Evolutionary conservation across 2,329 filamentous ascomycete genomes (phyloP).

Genomic region (Fusarium nisikadoi): DNA sequence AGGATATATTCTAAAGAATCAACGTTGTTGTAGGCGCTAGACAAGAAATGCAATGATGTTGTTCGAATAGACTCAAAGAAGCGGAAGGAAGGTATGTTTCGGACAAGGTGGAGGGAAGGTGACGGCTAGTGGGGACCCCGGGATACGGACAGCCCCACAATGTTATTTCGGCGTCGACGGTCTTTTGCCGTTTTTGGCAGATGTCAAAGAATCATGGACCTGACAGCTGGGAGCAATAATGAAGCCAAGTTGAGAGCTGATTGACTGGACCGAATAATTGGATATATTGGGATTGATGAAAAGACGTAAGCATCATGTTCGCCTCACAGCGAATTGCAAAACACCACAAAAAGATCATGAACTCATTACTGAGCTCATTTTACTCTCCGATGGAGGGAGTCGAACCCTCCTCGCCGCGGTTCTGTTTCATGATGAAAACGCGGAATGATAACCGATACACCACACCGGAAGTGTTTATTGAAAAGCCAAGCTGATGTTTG

Average conservation of each 20-base stretch:
- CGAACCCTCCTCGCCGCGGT: conserved; percentile 39
- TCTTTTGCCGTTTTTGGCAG: conserved; percentile 7
- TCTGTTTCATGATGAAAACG: too few relatives aligned
- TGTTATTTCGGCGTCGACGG: not conserved
- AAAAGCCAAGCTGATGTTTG: accelerated
- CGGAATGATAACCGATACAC: conserved; percentile 41
- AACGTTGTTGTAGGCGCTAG: not conserved
- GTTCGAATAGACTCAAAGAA: not conserved
- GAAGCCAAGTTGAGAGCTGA: not conserved
- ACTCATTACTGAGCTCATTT: not conserved
- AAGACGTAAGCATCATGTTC: not conserved
- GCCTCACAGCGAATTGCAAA: not conserved
- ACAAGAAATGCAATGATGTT: not conserved
- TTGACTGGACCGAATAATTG: not conserved
- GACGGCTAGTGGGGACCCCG: conserved; percentile 31
- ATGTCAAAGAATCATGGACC: conserved; percentile 3
- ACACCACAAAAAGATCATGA: not conserved
- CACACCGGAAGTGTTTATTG: conserved; percentile 31
- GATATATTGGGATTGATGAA: not conserved
- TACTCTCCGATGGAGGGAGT: conserved; percentile 35
- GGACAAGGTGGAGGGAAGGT: conserved; percentile 32
- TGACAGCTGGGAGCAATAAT: not conserved
- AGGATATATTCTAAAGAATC: not conserved
- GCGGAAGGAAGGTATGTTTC: conserved; percentile 14
- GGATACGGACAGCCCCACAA: conserved; percentile 3